These are phyloP conservation scores for Rhodotorula sp. DNA, from an alignment of 1,284 basidiomycete species.

Conservation along the genomic window DNA sequence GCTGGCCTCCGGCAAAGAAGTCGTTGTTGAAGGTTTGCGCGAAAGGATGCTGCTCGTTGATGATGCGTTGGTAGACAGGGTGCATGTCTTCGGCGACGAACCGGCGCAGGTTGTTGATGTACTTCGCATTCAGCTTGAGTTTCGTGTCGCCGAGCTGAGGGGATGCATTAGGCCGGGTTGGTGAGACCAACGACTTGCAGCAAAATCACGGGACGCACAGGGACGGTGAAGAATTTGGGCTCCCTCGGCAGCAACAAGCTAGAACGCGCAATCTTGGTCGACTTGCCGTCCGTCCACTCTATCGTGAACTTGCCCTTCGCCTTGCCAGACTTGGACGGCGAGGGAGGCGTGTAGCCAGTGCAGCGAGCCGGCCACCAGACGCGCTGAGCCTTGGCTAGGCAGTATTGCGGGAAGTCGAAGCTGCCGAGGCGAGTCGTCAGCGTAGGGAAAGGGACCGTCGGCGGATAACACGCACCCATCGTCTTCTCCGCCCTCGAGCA, in stretches of 20 bases:
- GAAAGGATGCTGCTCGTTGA: constrained; percentile 10
- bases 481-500: constrained; percentile 6
- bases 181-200: background rate
- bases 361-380: constrained; percentile 23
- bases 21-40: constrained; percentile 2
- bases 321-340: constrained; percentile 3
- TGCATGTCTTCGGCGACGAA: constrained; percentile 1
- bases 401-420: constrained; percentile 14
- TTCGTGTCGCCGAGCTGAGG: constrained; percentile 19
- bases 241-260: constrained; percentile 8
- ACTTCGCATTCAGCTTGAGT: background rate
- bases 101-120: constrained; percentile 1
- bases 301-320: constrained; percentile 18
- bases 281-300: constrained; percentile 9
- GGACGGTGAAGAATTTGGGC: constrained; percentile 14
- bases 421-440: background rate
- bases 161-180: background rate
- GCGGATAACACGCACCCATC: background rate
- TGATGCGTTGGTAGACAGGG: constrained; percentile 7
- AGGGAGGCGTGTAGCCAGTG: background rate
- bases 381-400: background rate
- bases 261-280: background rate
- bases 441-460: background rate
- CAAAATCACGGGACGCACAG: background rate
- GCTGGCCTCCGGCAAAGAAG: constrained; percentile 18